A percentile compares a stretch with the other conserved stretches of the same genome.
Conservation (phyloP, 441 rosid species). For the Jatropha podagrica region DNA sequence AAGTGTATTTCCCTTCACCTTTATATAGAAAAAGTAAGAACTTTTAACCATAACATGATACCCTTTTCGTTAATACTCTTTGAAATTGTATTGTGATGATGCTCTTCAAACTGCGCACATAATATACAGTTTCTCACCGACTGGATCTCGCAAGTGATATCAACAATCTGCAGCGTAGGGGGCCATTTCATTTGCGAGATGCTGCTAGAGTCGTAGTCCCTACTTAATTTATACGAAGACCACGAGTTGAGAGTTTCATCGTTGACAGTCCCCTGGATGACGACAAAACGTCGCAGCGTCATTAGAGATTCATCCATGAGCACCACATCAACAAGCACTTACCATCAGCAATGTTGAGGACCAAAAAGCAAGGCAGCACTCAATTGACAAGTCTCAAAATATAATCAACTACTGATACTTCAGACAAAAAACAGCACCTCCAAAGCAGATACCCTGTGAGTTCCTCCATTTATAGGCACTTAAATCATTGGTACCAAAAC, state of each 20-base stretch:
- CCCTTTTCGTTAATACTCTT: too few species aligned
- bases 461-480: background rate
- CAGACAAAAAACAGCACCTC: too few species aligned
- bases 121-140: constrained; percentile 34
- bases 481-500: background rate
- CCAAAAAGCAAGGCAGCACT: too few species aligned
- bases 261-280: constrained; percentile 58
- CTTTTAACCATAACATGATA: too few species aligned
- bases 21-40: too few species aligned
- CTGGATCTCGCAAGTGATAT: constrained; percentile 62
- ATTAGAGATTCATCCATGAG: background rate
- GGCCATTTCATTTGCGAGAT: constrained; percentile 86
- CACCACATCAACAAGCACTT: too few species aligned
- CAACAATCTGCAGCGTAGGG: constrained; percentile 75
- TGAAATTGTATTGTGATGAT: too few species aligned
- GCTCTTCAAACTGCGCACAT: too few species aligned
- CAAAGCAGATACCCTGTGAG: background rate
- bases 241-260: constrained; percentile 61
- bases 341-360: too few species aligned
- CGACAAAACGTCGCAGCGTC: constrained; percentile 14
- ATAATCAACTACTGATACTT: too few species aligned
- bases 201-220: constrained; percentile 61
- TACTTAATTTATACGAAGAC: constrained; percentile 55
- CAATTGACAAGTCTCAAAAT: too few species aligned
- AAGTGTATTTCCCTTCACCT: too few species aligned